Base-by-base conservation (phyloP, 345 rosid species). In the Gossypium mustelinum region DNA sequence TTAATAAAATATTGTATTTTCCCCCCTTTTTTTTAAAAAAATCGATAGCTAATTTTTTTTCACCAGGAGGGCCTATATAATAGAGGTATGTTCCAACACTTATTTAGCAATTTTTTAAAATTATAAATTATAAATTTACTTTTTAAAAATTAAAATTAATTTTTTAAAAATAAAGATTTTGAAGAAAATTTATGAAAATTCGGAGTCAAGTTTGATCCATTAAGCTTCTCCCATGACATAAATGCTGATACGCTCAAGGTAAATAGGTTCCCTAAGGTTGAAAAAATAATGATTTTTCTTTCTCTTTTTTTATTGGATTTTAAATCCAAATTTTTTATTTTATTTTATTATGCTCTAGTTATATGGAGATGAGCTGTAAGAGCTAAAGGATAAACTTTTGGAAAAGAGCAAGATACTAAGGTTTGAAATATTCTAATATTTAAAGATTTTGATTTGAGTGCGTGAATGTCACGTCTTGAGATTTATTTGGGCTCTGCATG, bases 341-440 rank as follows among this genome's bases (percentile, higher is more conserved):
- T 8, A n/a, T 27, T 52, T 17, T 4, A 54, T 17, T 56, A 11
- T 52, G 47, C 6, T 39, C 7, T 41, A 80, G 84, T 2, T 56
- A 54, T 56, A 74, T 18, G 68, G 55, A 65, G 68, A 50, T n/a
- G 43, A 61, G 11, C 2, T 81, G 56, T n/a, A 11, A 8, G 79
- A 76, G 62, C 7, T 79, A 14, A 65, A 56, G n/a, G 63, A 67
- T 27, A 81, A 29, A 59, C 25, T 81, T 3, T 54, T 45, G 2
- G 74, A 79, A 73, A 81, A 75, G 68, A 79, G 20, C 67, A 74
- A 50, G 44, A 75, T 81, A 55, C 51, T 84, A 11, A 72, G 80
- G 86, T 84, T 45, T 3, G n/a, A 2, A 20, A 11, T 7, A 51
- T 51, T 1, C 56, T 51, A 14, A 1, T 51, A 34, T 34, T 4